Evolutionary conservation across 1,284 basidiomycete species (phyloP).

Genomic region (Papiliotrema fonsecae): DNA sequence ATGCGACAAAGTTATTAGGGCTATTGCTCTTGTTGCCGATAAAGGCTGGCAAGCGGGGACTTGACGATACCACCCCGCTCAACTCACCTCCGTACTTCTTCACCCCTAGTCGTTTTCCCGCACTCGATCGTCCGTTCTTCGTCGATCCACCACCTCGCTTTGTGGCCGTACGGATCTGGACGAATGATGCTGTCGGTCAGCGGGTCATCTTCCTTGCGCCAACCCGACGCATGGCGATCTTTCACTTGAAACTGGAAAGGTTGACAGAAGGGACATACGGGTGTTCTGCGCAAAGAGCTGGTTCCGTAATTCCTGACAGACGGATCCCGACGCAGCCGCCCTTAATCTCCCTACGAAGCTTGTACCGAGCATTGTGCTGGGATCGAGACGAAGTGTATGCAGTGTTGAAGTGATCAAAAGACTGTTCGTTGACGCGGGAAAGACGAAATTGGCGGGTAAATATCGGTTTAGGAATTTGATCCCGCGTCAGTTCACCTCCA

Average conservation of each 20-base stretch:
- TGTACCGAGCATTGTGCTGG: neutral
- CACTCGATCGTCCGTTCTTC: conserved; percentile 82
- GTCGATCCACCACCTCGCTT: conserved; percentile 90
- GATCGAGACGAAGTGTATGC: neutral
- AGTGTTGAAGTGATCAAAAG: neutral
- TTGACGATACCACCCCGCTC: neutral
- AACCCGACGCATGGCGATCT: neutral
- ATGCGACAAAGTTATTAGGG: too few relatives aligned
- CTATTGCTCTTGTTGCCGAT: too few relatives aligned
- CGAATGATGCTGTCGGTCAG: conserved; percentile 8
- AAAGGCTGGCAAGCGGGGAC: too few relatives aligned
- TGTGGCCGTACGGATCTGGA: conserved; percentile 79
- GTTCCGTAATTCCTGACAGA: conserved; percentile 5
- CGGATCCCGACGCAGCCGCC: conserved; percentile 1
- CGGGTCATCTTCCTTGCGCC: neutral
- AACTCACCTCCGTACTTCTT: conserved; percentile 85
- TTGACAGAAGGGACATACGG: too few relatives aligned
- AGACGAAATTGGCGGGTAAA: neutral
- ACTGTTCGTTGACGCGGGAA: neutral
- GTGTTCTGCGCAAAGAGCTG: conserved; percentile 3
- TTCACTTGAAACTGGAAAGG: too few relatives aligned
- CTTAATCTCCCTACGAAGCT: neutral
- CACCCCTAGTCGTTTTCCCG: conserved; percentile 82
- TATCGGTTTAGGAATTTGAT: too few relatives aligned
- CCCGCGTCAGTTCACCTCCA: too few relatives aligned